Percentiles rank a stretch among this genome's conserved stretches.
Conservation (phyloP, 441 rosid species). For the Sinapis alba region DNA sequence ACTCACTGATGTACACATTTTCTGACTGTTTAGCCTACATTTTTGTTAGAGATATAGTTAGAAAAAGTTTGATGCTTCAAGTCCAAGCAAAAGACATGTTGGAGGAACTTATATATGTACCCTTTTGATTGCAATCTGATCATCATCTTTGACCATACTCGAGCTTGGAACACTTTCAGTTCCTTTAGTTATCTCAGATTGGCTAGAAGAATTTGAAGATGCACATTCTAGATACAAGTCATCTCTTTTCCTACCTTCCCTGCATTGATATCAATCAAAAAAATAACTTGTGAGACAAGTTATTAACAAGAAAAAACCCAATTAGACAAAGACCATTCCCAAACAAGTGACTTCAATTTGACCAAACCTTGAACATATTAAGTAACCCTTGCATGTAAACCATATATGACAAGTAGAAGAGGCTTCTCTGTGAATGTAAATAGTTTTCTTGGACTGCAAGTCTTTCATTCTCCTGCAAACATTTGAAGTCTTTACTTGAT, state of each 20-base stretch:
- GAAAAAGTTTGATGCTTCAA: neutral
- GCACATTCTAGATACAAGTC: neutral
- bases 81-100: neutral
- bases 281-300: neutral
- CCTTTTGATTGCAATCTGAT: constrained; percentile 60
- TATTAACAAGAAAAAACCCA: neutral
- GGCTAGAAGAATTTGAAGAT: constrained; percentile 8
- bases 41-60: neutral
- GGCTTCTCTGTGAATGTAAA: constrained; percentile 50
- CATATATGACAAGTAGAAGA: constrained; percentile 69
- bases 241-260: constrained; percentile 22
- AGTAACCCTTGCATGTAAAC: constrained; percentile 75
- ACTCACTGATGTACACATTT: constrained; percentile 50
- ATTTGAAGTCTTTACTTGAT: neutral
- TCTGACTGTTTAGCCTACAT: constrained; percentile 65
- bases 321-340: neutral
- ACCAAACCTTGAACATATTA: constrained; percentile 60
- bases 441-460: constrained; percentile 78
- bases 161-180: constrained; percentile 19
- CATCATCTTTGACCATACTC: constrained; percentile 13
- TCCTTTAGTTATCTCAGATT: neutral
- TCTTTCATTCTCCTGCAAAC: constrained; percentile 64
- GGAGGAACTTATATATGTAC: constrained; percentile 38
- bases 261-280: constrained; percentile 14
- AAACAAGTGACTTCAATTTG: constrained; percentile 1